Evolutionary conservation across 2,329 filamentous ascomycete species (phyloP).

Genomic region (Stachybotrys echinatus): DNA sequence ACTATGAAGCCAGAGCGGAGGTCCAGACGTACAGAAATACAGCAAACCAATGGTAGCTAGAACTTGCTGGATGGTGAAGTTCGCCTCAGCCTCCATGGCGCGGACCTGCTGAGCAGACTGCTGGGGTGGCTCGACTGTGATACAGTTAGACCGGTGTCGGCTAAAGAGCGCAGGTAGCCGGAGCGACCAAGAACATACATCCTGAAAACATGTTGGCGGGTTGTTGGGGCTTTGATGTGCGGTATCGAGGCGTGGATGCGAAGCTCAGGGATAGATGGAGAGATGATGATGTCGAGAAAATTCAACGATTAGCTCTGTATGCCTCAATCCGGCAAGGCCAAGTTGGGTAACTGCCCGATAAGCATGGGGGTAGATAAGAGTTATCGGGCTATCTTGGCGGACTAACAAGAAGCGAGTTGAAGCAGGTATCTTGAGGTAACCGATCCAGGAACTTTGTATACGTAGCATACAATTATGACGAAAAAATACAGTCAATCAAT

Average conservation of each 20-base stretch:
- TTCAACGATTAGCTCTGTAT: background rate
- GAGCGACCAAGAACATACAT: conserved; percentile 36
- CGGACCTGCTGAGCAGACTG: conserved; percentile 66
- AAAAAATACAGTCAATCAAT: background rate
- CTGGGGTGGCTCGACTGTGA: conserved; percentile 61
- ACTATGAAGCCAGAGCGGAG: background rate
- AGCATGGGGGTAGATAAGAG: background rate
- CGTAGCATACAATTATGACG: background rate
- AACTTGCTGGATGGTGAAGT: conserved; percentile 62
- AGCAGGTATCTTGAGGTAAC: background rate
- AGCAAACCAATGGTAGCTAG: conserved; percentile 61
- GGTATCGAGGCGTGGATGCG: background rate
- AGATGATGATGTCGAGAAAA: background rate
- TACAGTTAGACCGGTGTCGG: conserved; percentile 10
- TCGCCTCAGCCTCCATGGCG: conserved; percentile 62
- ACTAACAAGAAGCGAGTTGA: background rate
- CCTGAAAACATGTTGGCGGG: conserved; percentile 55
- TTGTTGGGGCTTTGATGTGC: background rate
- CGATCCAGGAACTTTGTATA: background rate
- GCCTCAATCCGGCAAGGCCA: background rate
- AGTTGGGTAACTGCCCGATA: background rate
- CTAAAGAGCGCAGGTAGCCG: background rate
- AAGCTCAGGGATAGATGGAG: background rate
- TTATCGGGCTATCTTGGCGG: background rate
- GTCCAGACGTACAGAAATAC: conserved; percentile 63